Base-by-base conservation (phyloP, 1,139 yeast genomes). In the Geotrichum siamense region DNA sequence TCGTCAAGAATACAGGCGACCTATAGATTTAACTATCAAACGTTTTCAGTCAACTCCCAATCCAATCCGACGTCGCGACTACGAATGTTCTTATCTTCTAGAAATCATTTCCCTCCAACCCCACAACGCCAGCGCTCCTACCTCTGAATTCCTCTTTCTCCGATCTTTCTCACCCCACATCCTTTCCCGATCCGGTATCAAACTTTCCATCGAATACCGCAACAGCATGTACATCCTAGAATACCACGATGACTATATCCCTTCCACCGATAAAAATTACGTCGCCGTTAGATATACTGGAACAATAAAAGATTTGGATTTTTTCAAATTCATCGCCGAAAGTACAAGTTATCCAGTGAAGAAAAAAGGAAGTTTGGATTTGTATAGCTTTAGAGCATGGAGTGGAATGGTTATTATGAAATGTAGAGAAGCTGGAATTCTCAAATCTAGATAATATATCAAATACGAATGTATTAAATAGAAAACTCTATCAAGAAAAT, bases 341-440 rank as follows among this genome's bases (percentile, higher is more conserved):
- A 12, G 16, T n/a, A 17, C 21, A 5, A 17, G 34, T 30, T 4
- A 16, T 6, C 34, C 34, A 4, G 6, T 30, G 17, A 30, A 30
- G 21, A 21, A 13, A 5, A 30, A 16, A 16, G 17, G 17, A 16
- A 17, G 17, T 17, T n/a, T 30, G 16, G 21, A 30, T 6, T 10
- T 30, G 5, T 19, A 16, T 16, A 17, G 34, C 5, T 30, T 30
- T 16, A 30, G 34, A 30, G 21, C 34, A 15, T 30, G 34, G 34
- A 30, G 34, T 30, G 19, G 21, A 30, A 30, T 30, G 34, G 21
- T 30, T 6, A 17, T 30, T 6, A 5, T 30, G n/a, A 30, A 17
- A 16, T 12, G 34, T 12, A 30, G 21, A 30, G 34, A 30, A 28
- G n/a, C n/a, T n/a, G n/a, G n/a, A n/a, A n/a, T n/a, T n/a, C n/a